Evolutionary conservation across 208 protist genomes (phyloP), one percentile per base, ranked within the genome.

Genomic region (Wallacemonas rigidus): DNA sequence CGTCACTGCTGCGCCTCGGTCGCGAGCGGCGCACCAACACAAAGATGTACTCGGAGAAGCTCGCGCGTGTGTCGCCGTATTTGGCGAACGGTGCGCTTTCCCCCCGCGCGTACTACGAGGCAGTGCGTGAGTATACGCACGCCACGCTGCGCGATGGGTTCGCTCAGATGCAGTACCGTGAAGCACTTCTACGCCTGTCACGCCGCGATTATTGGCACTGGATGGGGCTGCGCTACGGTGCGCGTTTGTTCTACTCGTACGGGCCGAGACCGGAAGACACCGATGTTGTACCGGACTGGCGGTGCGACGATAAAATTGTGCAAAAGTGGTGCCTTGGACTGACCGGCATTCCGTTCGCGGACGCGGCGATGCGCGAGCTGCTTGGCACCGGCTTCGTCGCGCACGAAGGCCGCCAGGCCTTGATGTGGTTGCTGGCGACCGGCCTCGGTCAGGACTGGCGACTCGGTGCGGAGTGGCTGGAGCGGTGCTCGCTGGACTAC

Each of bases 401-500:
- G 9, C 47, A 83, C 39, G 86, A 88, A 60, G 89, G 93, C 26
- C 87, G 93, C 35, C 81, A 95, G 74, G 90, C 89, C 47, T 79
- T 95, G 50, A 80, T 81, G 67, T 97, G 93, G 91, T 77, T 95
- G 47, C 85, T 97, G 38, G 74, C 85, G 50, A 85, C 86, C 35
- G 93, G 93, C 44, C 92, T 92, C 71, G 86, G 85, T 9, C 93
- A 97, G 74, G 93, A 97, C 78, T 97, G 93, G 91, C 82, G 93
- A 8, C 67, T 95, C 62, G 93, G 77, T 4, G 93, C 93, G 12
- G 90, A 97, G 85, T 97, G 93, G 93, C 71, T 97, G 58, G 90
- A 93, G 82, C 90, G 93, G 7, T 93, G 87, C 75, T 94, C 87
- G 15, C 72, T 97, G 35, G 93, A 97, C 72, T 97, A 87, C 75